These are phyloP conservation scores for Microcyclospora pomicola DNA, from an alignment of 2,329 filamentous ascomycete genomes.

Conservation along the genomic window DNA sequence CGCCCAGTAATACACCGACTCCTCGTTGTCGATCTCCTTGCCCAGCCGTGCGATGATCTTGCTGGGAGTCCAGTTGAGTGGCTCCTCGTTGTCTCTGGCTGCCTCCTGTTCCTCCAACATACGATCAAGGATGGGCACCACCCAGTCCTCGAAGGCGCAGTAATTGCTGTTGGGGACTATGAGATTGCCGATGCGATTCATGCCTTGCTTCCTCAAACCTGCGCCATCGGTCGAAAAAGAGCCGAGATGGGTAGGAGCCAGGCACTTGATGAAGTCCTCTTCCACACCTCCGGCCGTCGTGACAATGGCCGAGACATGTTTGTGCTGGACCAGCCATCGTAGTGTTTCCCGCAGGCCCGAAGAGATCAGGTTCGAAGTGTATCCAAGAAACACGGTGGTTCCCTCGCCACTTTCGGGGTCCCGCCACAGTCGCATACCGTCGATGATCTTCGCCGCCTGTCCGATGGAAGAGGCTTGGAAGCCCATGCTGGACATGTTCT, in stretches of 20 bases:
- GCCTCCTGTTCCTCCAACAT: constrained; percentile 92
- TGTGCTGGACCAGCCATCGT: constrained; percentile 84
- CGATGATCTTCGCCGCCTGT: constrained; percentile 81
- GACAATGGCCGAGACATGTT: constrained; percentile 82
- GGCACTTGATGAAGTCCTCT: constrained; percentile 97
- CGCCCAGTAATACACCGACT: constrained; percentile 92
- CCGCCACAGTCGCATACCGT: constrained; percentile 81
- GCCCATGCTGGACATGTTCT: constrained; percentile 74
- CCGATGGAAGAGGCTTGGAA: constrained; percentile 70
- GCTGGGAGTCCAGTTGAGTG: constrained; percentile 83
- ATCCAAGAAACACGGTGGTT: constrained; percentile 92
- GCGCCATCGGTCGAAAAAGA: constrained; percentile 68
- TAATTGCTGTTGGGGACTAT: constrained; percentile 96
- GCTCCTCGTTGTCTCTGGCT: constrained; percentile 40
- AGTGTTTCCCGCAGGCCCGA: constrained; percentile 85
- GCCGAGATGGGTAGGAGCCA: constrained; percentile 84
- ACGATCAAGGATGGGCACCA: constrained; percentile 83
- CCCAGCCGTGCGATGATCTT: constrained; percentile 83
- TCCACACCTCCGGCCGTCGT: constrained; percentile 92
- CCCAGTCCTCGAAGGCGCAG: constrained; percentile 95
- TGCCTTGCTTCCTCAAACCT: constrained; percentile 64
- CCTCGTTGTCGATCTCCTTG: constrained; percentile 84
- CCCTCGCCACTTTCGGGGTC: constrained; percentile 64
- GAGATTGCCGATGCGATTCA: constrained; percentile 93
- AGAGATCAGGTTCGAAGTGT: constrained; percentile 95